Percentiles rank a stretch among this genome's conserved stretches.
Evolutionary conservation across 1,139 yeast genomes (phyloP).

Genomic region (Eremothecium cymbalariae): DNA sequence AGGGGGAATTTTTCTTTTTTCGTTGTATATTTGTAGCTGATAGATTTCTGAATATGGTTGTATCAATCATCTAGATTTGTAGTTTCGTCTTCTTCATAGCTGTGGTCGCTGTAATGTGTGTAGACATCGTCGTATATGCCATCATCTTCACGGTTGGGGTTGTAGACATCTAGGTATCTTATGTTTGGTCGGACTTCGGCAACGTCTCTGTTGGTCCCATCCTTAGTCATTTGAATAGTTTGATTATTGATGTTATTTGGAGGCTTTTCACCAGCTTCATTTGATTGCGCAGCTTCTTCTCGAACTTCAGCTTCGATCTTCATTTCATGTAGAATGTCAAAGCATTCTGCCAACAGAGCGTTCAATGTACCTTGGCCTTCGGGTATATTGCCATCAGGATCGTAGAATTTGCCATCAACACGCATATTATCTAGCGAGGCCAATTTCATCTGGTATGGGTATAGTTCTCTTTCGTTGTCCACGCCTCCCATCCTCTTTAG

Average conservation of each 20-base stretch:
- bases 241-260: constrained; percentile 6
- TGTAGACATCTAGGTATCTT: constrained; percentile 15
- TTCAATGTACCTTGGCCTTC: constrained; percentile 94
- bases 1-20: too few relatives aligned
- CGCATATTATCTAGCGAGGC: constrained; percentile 82
- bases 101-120: constrained; percentile 23
- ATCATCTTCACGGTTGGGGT: too few relatives aligned
- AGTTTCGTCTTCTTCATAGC: constrained; percentile 19
- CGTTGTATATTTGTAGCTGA: too few relatives aligned
- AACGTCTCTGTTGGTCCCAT: constrained; percentile 11
- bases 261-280: constrained; percentile 18
- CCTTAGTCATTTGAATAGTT: constrained; percentile 14
- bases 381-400: constrained; percentile 79
- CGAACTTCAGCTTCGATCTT: constrained; percentile 78
- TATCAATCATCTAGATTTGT: constrained; percentile 1
- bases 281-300: constrained; percentile 36
- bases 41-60: too few relatives aligned
- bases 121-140: too few relatives aligned
- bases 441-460: constrained; percentile 90
- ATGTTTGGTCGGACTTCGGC: constrained; percentile 14
- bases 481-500: constrained; percentile 90
- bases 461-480: constrained; percentile 74
- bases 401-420: constrained; percentile 76
- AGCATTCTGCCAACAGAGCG: constrained; percentile 87
- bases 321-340: constrained; percentile 84